These are phyloP conservation scores for Teratosphaeriaceae sp. DNA, from an alignment of 2,329 filamentous ascomycete species.

Conservation along the genomic window DNA sequence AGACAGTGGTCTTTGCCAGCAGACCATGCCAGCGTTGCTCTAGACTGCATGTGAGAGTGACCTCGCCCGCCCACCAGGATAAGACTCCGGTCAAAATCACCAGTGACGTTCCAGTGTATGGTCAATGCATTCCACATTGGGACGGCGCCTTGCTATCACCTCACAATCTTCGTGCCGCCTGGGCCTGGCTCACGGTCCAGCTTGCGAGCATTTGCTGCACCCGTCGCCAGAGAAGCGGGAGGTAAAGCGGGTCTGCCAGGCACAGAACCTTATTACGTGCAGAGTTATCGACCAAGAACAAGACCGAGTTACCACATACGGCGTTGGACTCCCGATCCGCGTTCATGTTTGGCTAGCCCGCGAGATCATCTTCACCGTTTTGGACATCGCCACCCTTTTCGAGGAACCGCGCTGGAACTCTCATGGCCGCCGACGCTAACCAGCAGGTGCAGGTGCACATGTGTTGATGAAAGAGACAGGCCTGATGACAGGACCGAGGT, in stretches of 20 bases:
- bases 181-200: too few species aligned
- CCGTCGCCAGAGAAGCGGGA: too few species aligned
- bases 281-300: background rate
- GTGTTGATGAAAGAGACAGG: background rate
- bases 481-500: slow-evolving; percentile 1
- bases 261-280: background rate
- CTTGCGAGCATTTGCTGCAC: too few species aligned
- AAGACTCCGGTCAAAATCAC: too few species aligned
- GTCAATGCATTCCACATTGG: too few species aligned
- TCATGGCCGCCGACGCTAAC: slow-evolving; percentile 2
- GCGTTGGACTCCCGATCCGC: background rate
- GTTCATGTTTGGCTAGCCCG: background rate
- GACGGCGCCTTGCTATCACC: too few species aligned
- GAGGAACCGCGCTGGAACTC: background rate
- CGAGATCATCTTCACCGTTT: background rate
- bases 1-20: too few species aligned
- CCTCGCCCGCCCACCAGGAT: too few species aligned
- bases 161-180: too few species aligned
- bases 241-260: background rate
- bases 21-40: too few species aligned
- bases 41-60: too few species aligned
- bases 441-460: background rate
- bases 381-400: background rate
- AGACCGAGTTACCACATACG: background rate
- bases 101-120: too few species aligned